Conservation (phyloP, 768 basidiomycete genomes). For the Boletus rufocinnamomeus region DNA sequence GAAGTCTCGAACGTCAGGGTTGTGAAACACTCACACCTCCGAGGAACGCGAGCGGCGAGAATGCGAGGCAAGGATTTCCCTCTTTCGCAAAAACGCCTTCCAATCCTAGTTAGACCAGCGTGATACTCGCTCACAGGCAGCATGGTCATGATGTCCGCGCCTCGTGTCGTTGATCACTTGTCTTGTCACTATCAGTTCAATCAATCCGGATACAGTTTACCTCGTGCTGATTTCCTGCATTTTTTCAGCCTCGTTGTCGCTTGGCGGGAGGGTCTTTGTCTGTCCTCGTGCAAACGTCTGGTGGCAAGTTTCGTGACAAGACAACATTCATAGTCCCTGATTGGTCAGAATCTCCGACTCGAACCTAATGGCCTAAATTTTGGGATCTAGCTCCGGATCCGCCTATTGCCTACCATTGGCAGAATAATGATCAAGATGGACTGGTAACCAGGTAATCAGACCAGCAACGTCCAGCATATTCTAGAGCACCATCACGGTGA, state of each 20-base stretch:
- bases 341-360: too few relatives aligned
- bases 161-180: background rate
- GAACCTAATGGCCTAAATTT: too few relatives aligned
- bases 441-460: too few relatives aligned
- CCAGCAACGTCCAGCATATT: too few relatives aligned
- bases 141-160: background rate
- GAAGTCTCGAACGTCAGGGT: background rate
- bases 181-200: background rate
- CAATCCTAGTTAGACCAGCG: background rate
- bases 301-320: too few relatives aligned
- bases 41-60: background rate
- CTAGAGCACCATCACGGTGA: too few relatives aligned
- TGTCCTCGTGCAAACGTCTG: background rate
- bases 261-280: background rate
- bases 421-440: too few relatives aligned
- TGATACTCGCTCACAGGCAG: background rate
- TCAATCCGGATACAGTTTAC: conserved; percentile 3
- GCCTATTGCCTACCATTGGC: too few relatives aligned
- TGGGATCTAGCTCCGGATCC: too few relatives aligned
- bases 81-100: background rate
- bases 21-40: background rate
- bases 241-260: conserved; percentile 3
- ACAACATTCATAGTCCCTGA: too few relatives aligned
- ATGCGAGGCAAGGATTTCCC: too few relatives aligned
- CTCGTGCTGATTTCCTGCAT: background rate